Evolutionary conservation across 2,329 filamentous ascomycete genomes (phyloP), one percentile per base, ranked within the genome.

Genomic region (Shiraia bambusicola): DNA sequence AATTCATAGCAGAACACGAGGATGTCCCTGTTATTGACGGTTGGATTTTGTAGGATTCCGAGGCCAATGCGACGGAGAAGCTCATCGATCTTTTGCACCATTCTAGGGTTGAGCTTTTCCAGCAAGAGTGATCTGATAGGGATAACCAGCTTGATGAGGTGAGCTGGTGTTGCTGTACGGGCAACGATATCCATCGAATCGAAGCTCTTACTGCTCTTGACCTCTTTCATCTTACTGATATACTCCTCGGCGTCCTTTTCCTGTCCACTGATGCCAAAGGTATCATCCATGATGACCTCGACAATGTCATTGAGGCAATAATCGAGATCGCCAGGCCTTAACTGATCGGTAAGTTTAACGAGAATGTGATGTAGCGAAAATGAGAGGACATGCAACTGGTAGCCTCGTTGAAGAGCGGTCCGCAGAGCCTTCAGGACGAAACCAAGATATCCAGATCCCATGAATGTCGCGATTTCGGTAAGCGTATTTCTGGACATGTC

Each of bases 181-280:
- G 93, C 87, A 51, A 97, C 78, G 12, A 97, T 76, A 67, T 97
- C 92, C 84, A 97, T 94, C 0, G 93, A 95, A 63, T 98, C 94
- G 60, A 91, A 95, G 64, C 91, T 96, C 75, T 97, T 98, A 75
- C 88, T 96, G 69, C 88, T 93, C 74, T 95, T 97, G 42, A 98
- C 86, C 71, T 98, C 93, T 69, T 94, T 95, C 85, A 94, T 96
- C 69, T 92, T 87, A 65, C 84, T 95, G 41, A 86, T 85, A 66
- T 98, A 98, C 38, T 91, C 93, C 57, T 96, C 90, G 0, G 92
- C 92, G 58, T 98, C 93, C 69, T 98, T 98, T 63, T 98, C 92
- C 70, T 95, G 87, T 2, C 93, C 93, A 25, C 87, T 86, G 5
- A 83, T 82, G 22, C 94, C 94, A 62, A 98, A 98, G 10, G 94